Percentiles rank a stretch among this genome's conserved stretches.
phyloP scores from a whole-genome alignment of 1,139 yeast genomes.

The Groenewaldozyma auringiensis region DNA sequence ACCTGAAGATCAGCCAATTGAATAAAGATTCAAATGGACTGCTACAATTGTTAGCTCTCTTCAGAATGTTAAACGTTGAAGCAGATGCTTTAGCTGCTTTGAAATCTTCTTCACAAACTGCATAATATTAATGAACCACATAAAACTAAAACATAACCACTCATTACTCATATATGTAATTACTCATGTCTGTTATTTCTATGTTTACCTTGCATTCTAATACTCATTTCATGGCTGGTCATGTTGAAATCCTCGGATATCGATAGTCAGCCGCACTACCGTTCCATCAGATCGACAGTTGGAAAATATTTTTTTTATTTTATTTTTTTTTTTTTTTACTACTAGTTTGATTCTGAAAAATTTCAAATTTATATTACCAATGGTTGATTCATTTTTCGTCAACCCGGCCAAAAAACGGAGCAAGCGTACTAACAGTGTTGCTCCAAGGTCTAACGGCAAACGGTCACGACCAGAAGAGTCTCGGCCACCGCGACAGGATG shows the following conservation, averaged over 20 bases:
- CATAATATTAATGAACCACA: too few species aligned
- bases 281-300: too few species aligned
- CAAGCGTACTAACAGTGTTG: constrained; percentile 8
- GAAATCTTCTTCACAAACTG: neutral
- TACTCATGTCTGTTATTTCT: too few species aligned
- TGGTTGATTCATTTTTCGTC: constrained; percentile 29
- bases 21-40: neutral
- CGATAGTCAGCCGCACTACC: too few species aligned
- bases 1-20: neutral
- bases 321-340: neutral
- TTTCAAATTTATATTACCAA: constrained; percentile 5
- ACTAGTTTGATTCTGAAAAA: neutral
- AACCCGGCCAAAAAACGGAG: constrained; percentile 20
- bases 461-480: neutral
- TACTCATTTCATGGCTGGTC: too few species aligned
- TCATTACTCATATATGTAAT: too few species aligned
- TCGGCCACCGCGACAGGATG: constrained; percentile 15
- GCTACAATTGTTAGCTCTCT: neutral
- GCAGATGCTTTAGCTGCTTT: neutral
- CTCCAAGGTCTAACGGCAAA: constrained; percentile 4
- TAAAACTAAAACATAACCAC: too few species aligned
- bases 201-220: too few species aligned
- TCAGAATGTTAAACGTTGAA: neutral
- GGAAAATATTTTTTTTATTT: constrained; percentile 3
- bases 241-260: too few species aligned